Conservation (phyloP, 2,329 filamentous ascomycete genomes). For the Ophiocordyceps unilateralis region DNA sequence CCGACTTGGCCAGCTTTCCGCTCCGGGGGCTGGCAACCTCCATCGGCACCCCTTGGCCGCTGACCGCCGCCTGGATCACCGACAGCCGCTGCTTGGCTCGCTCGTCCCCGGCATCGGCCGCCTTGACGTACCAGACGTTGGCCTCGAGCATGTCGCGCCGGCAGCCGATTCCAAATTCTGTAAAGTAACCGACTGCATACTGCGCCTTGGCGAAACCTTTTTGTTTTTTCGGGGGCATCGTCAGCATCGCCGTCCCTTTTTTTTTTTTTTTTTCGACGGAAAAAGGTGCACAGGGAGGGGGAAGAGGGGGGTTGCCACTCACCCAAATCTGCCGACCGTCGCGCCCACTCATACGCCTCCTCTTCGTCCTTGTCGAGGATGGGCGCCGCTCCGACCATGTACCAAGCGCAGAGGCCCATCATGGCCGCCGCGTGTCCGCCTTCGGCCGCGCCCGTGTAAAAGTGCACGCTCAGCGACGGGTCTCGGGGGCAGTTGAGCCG, state of each 20-base stretch:
- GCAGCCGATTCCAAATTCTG: conserved; percentile 95
- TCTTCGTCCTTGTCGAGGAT: conserved; percentile 88
- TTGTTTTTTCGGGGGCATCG: no score
- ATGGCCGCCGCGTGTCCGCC: conserved; percentile 71
- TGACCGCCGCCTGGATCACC: conserved; percentile 71
- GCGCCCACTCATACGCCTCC: conserved; percentile 94
- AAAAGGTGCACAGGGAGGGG: background rate
- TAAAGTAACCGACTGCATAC: conserved; percentile 93
- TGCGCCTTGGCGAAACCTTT: conserved; percentile 58
- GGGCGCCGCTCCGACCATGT: conserved; percentile 85
- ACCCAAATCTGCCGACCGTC: conserved; percentile 73
- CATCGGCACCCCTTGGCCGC: conserved; percentile 35
- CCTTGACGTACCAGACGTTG: conserved; percentile 96
- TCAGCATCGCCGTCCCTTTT: background rate
- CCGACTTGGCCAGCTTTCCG: conserved; percentile 32
- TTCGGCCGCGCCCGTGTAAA: conserved; percentile 87
- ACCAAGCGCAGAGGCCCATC: conserved; percentile 99
- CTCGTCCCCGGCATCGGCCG: conserved; percentile 81
- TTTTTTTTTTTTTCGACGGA: no score
- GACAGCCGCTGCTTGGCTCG: conserved; percentile 73
- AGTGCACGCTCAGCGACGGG: conserved; percentile 86
- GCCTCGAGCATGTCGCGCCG: conserved; percentile 87
- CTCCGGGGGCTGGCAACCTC: conserved; percentile 34
- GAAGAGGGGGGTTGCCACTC: conserved; percentile 24
- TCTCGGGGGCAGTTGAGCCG: conserved; percentile 75